phyloP scores from a whole-genome alignment of 495 filamentous ascomycete genomes.

The Cercophora samala region DNA sequence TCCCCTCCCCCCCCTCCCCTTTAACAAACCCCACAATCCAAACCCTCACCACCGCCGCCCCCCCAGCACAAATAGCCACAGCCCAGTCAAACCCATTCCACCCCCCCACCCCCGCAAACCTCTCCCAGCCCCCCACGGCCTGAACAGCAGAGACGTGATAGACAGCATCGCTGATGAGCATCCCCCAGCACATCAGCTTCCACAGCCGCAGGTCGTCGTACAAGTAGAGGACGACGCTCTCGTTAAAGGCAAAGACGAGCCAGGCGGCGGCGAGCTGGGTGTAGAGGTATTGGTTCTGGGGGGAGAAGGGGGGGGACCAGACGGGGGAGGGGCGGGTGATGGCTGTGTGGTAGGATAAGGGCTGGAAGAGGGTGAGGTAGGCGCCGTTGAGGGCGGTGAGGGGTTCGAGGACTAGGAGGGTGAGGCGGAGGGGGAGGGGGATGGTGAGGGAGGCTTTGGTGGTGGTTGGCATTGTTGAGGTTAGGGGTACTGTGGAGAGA shows the following conservation, averaged over 20 bases:
- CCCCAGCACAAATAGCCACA: slow-evolving; percentile 13
- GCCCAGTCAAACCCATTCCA: slow-evolving; percentile 26
- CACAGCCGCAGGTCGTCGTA: slow-evolving; percentile 53
- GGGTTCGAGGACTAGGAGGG: slow-evolving; percentile 60
- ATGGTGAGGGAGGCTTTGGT: slow-evolving; percentile 24
- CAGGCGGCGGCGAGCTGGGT: slow-evolving; percentile 51
- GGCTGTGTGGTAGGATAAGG: slow-evolving; percentile 32
- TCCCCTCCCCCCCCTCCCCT: slow-evolving; percentile 7
- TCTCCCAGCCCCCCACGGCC: slow-evolving; percentile 30
- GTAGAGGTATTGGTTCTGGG: slow-evolving; percentile 33
- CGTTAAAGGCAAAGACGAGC: slow-evolving; percentile 55
- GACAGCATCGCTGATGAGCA: slow-evolving; percentile 29
- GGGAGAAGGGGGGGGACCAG: background rate
- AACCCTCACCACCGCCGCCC: slow-evolving; percentile 19
- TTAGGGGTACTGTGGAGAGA: too few species aligned
- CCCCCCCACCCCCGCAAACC: slow-evolving; percentile 12
- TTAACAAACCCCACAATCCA: slow-evolving; percentile 10
- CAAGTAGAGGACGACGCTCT: slow-evolving; percentile 54
- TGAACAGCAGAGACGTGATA: slow-evolving; percentile 23
- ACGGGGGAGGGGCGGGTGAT: slow-evolving; percentile 23
- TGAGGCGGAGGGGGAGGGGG: slow-evolving; percentile 43
- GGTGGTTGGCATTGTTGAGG: too few species aligned
- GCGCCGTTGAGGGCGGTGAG: slow-evolving; percentile 31
- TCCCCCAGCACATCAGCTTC: slow-evolving; percentile 35
- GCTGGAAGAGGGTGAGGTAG: slow-evolving; percentile 44